Evolutionary conservation across 78 protist species (phyloP).

Genomic region (Creolimax fragrantissima): DNA sequence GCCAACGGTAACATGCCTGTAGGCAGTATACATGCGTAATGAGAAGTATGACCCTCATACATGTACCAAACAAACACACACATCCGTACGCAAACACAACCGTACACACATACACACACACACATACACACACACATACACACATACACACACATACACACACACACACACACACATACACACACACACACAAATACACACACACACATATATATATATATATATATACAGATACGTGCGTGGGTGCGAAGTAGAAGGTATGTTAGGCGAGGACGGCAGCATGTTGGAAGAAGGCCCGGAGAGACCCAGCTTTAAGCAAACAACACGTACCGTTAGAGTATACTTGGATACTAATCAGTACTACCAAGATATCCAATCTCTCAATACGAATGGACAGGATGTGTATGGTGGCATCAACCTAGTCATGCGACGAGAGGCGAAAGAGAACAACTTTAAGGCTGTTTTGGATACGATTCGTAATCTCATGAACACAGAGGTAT

Average conservation of each 20-base stretch:
- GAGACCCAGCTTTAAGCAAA: background rate
- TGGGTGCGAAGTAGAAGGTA: conserved; percentile 49
- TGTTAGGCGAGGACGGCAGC: background rate
- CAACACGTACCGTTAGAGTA: conserved; percentile 37
- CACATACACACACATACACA: background rate
- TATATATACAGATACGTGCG: conserved; percentile 33
- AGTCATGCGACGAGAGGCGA: conserved; percentile 73
- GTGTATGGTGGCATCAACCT: conserved; percentile 61
- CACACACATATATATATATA: background rate
- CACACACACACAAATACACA: background rate
- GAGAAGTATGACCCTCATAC: too few relatives aligned
- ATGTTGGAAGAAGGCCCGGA: conserved; percentile 2
- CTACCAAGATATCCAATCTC: conserved; percentile 5
- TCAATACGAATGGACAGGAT: background rate
- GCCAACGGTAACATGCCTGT: too few relatives aligned
- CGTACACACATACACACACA: background rate
- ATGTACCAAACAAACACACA: too few relatives aligned
- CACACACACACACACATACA: background rate
- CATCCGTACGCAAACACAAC: background rate
- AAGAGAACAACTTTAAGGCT: conserved; percentile 81
- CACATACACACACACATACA: background rate
- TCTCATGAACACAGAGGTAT: conserved; percentile 43
- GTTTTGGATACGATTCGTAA: conserved; percentile 76
- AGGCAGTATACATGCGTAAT: too few relatives aligned
- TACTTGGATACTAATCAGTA: conserved; percentile 66